Base-by-base conservation (phyloP, 2,329 filamentous ascomycete genomes). In the Pseudophaeomoniella oleicola region DNA sequence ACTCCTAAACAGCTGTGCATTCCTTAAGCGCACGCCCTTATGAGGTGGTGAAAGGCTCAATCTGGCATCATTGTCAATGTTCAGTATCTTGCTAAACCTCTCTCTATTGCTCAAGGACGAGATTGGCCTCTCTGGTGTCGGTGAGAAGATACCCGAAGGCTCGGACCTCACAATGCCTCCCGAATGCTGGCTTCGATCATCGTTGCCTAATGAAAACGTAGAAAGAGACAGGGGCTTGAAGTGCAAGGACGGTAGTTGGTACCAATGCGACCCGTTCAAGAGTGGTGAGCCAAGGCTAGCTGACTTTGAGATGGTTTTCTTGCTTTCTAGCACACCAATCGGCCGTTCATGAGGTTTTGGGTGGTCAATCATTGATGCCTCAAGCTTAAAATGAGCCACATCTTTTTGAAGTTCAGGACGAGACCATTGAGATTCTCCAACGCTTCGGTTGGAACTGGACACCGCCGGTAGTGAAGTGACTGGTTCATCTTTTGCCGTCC, bases 81-180 rank as follows among this genome's bases (percentile, higher is more conserved):
- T 46, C n/a, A 54, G 38, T n/a, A 53, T 53, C 13, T 46, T 47
- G 35, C 51, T 52, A 38, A 52, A 54, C 18, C 47, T 42, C 37
- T 46, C 45, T 14, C 46, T 40, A 32, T 13, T 41, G 32, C 41
- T 50, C 19, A 48, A 46, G n/a, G 50, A 51, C 13, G 45, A 49
- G 32, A 50, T 45, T 10, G 50, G 49, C 15, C 51, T 35, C 39
- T 51, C 46, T 16, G 50, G 51, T 31, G 47, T 47, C 30, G 51
- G 51, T n/a, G 49, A 50, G 15, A 49, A 34, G 16, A 54, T 52
- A 17, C 48, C 41, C 6, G 37, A 34, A 32, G 34, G 27, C 3
- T 44, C 37, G 14, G 40, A 39, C 15, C 35, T 29, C 9, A 39
- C 38, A 16, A 38, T 39, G 32, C 38, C 44, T 22, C 45, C 43